Evolutionary conservation across 805 yeast species (phyloP).

Genomic region (Candida silvatica): DNA sequence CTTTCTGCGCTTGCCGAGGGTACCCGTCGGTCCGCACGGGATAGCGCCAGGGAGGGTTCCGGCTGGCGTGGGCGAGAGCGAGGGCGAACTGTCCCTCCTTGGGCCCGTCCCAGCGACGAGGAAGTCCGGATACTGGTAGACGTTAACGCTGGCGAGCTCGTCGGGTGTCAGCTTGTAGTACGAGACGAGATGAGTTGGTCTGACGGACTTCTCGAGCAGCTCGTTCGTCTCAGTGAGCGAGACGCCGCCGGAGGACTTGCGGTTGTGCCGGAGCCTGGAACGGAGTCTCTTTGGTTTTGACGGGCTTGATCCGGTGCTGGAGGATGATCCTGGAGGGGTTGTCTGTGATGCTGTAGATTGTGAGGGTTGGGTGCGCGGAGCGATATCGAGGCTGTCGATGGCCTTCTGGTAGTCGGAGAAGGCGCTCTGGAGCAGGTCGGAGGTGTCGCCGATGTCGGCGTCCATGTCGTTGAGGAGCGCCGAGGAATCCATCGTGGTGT

Average conservation of each 20-base stretch:
- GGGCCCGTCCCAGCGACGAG: not conserved
- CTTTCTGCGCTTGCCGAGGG: not conserved
- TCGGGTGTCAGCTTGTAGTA: not conserved
- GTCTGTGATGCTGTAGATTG: not conserved
- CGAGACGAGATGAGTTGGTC: conserved; percentile 1
- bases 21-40: no score
- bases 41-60: no score
- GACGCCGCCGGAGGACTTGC: no score
- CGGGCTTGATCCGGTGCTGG: no score
- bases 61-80: no score
- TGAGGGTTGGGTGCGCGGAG: not conserved
- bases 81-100: no score
- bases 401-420: conserved; percentile 18
- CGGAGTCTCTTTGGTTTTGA: no score
- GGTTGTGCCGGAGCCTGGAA: no score
- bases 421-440: conserved; percentile 14
- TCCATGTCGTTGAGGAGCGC: conserved; percentile 10
- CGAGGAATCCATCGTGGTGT: conserved; percentile 13
- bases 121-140: conserved; percentile 2
- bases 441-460: conserved; percentile 11
- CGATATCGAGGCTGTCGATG: conserved; percentile 6
- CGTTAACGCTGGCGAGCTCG: conserved; percentile 6
- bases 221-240: not conserved
- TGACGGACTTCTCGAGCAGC: not conserved
- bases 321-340: no score